Evolutionary conservation across 139 green algal genomes (phyloP), one percentile per base, ranked within the genome.

Genomic region (Picochlorum sp.): DNA sequence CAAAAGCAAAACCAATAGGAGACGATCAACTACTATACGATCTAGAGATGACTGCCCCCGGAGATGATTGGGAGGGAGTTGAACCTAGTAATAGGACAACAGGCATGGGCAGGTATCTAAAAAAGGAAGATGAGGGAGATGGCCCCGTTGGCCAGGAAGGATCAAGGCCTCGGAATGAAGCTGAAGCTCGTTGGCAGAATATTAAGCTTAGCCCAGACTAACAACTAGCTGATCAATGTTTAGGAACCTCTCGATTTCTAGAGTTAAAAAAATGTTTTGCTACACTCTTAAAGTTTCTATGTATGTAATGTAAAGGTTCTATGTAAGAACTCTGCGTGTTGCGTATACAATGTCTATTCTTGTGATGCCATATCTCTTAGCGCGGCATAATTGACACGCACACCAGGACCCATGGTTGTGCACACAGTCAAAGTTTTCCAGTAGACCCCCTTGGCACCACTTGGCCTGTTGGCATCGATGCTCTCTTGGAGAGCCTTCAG

Each of bases 381-480:
- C 2, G 57, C 51, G 14, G 69, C 53, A 52, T 92, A 76, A 65
- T 75, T 75, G 16, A 98, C 50, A 16, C 79, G 67, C 16, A 97
- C 63, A 14, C 73, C 85, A 13, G 93, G 93, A 1, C 93, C 93
- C 93, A 98, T 98, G 54, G 88, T 96, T 39, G 80, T 86, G 81
- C 84, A 94, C 9, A 99, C 62, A 29, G 89, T 90, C 31, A 91
- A 58, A 25, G 63, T 89, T 78, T 96, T 97, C 92, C 92, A 99
- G 81, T 96, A 97, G 14, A 88, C 55, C 2, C 93, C 93, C 80
- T 99, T 99, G 26, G 87, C 80, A n/a, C 93, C 93, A 91, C 93
- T 61, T 81, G 84, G 89, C 30, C 71, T 8, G 89, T 97, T 98
- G 51, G 68, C 33, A 52, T 99, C 89, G 24, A 98, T 87, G 26